Evolutionary conservation across 352 stramenopile genomes (phyloP).

Genomic region (Phytophthora gonapodyides): DNA sequence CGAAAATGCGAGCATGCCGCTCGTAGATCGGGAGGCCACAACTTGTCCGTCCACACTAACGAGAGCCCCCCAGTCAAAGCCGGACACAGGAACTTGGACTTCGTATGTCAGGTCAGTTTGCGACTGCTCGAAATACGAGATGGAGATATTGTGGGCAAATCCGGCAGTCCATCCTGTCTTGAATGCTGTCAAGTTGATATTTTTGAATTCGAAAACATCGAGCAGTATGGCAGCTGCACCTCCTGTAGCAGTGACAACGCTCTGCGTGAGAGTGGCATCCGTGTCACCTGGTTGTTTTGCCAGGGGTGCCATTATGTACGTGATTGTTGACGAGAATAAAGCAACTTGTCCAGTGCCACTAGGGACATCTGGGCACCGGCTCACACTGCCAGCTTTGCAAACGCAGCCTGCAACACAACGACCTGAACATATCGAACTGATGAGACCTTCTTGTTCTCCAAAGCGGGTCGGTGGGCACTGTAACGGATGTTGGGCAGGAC

Average conservation of each 20-base stretch:
- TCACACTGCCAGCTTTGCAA: slow-evolving; percentile 54
- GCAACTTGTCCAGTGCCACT: slow-evolving; percentile 30
- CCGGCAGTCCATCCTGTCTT: slow-evolving; percentile 29
- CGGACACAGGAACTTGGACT: slow-evolving; percentile 52
- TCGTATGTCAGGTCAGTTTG: slow-evolving; percentile 40
- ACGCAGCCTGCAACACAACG: slow-evolving; percentile 51
- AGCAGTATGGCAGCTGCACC: slow-evolving; percentile 9
- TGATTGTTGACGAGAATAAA: slow-evolving; percentile 37
- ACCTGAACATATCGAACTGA: slow-evolving; percentile 48
- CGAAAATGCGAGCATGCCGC: slow-evolving; percentile 41
- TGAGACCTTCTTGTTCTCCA: slow-evolving; percentile 40
- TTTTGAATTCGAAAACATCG: slow-evolving; percentile 55
- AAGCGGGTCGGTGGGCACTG: too few species aligned
- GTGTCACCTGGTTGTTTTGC: slow-evolving; percentile 23
- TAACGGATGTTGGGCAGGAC: too few species aligned
- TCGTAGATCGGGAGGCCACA: slow-evolving; percentile 31
- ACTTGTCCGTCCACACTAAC: slow-evolving; percentile 45
- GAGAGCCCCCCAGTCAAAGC: slow-evolving; percentile 49
- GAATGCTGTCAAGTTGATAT: slow-evolving; percentile 42
- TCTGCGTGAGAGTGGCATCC: slow-evolving; percentile 16
- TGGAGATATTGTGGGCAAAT: slow-evolving; percentile 57
- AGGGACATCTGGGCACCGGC: slow-evolving; percentile 41
- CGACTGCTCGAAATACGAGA: slow-evolving; percentile 55
- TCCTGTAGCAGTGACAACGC: slow-evolving; percentile 9
- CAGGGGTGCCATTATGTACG: slow-evolving; percentile 40